These are phyloP conservation scores for Clonostachys solani DNA, from an alignment of 2,329 filamentous ascomycete species.

Conservation along the genomic window DNA sequence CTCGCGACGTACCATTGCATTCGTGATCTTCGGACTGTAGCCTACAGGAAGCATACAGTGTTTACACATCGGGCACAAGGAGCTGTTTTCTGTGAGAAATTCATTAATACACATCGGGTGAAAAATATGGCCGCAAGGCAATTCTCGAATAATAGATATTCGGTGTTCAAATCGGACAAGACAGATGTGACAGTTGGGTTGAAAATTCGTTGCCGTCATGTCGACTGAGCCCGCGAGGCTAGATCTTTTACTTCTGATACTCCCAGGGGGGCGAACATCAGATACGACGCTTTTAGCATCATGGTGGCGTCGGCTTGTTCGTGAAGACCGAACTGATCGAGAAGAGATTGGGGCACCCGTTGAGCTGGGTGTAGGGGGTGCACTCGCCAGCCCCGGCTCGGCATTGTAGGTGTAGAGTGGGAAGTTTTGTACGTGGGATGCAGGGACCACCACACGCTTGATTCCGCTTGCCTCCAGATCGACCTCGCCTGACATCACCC, in stretches of 20 bases:
- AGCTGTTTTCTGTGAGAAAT: slow-evolving; percentile 74
- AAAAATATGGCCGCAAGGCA: slow-evolving; percentile 90
- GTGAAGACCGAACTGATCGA: slow-evolving; percentile 17
- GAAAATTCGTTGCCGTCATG: slow-evolving; percentile 54
- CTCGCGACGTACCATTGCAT: slow-evolving; percentile 82
- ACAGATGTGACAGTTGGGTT: slow-evolving; percentile 88
- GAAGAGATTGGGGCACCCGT: slow-evolving; percentile 16
- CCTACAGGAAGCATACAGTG: slow-evolving; percentile 69
- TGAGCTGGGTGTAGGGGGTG: slow-evolving; percentile 28
- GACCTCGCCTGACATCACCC: slow-evolving; percentile 74
- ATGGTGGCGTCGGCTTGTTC: slow-evolving; percentile 22
- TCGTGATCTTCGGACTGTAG: slow-evolving; percentile 69
- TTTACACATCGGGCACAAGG: slow-evolving; percentile 89
- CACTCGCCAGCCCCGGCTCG: slow-evolving; percentile 35
- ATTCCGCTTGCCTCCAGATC: slow-evolving; percentile 85
- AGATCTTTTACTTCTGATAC: slow-evolving; percentile 30
- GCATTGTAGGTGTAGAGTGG: slow-evolving; percentile 74
- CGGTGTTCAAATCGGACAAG: slow-evolving; percentile 72
- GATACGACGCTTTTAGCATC: slow-evolving; percentile 15
- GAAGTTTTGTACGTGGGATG: slow-evolving; percentile 65
- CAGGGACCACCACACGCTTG: slow-evolving; percentile 74
- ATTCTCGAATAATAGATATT: slow-evolving; percentile 71
- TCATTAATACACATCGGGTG: slow-evolving; percentile 89
- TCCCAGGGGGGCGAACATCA: slow-evolving; percentile 18
- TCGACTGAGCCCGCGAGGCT: slow-evolving; percentile 24